Evolutionary conservation across 306 rosid species (phyloP).

Genomic region (Malus orientalis): DNA sequence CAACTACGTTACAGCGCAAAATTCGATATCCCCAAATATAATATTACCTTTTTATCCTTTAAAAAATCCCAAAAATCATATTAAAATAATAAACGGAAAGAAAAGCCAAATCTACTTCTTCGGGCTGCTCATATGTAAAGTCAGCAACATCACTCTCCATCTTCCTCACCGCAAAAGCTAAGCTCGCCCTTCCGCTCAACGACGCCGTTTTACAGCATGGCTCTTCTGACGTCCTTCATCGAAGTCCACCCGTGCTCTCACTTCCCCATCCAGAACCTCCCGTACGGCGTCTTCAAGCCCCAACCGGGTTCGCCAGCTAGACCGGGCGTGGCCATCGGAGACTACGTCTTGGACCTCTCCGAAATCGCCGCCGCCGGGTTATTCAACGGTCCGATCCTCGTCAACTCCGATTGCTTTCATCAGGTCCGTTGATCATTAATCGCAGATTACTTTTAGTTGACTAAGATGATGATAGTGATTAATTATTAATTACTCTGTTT

Average conservation of each 20-base stretch:
- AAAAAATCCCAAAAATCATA: background rate
- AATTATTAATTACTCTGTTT: conserved; percentile 6
- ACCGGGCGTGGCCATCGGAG: conserved; percentile 85
- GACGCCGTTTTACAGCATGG: conserved; percentile 20
- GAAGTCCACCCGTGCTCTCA: conserved; percentile 64
- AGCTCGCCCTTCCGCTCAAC: background rate
- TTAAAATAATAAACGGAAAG: background rate
- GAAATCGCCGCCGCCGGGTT: conserved; percentile 63
- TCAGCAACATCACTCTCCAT: background rate
- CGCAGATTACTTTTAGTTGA: background rate
- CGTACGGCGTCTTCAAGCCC: conserved; percentile 76
- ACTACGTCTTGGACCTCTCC: conserved; percentile 73
- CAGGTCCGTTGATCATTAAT: conserved; percentile 37
- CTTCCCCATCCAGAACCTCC: conserved; percentile 87
- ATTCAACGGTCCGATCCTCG: conserved; percentile 74
- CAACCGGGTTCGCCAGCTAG: conserved; percentile 43
- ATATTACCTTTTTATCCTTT: background rate
- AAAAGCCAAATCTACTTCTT: background rate
- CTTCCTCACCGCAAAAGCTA: background rate
- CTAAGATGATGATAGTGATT: background rate
- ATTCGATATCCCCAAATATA: background rate
- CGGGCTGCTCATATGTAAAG: background rate
- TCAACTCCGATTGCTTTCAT: conserved; percentile 61
- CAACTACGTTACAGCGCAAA: background rate
- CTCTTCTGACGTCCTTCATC: conserved; percentile 53